Evolutionary conservation across 306 rosid genomes (phyloP), one percentile per base, ranked within the genome.

Genomic region (Dicorynia guianensis): DNA sequence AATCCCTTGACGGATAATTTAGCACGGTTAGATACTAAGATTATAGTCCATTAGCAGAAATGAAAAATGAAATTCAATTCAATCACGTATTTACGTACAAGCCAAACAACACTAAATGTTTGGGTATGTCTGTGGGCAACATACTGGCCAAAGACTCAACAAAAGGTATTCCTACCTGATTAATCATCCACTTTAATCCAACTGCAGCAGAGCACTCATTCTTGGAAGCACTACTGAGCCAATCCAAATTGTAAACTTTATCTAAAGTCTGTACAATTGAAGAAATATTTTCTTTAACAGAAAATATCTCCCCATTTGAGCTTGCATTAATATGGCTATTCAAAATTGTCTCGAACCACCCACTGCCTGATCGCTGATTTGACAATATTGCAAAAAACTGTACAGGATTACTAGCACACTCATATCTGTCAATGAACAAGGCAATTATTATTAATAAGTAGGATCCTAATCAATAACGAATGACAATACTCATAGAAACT

Each of bases 101-200:
- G 9, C 42, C 30, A 15, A 54, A 65, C 53, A 60, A 47, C 50
- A 67, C 63, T 20, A 18, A 52, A 54, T 46, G 46, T 71, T 47
- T 6, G 5, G 18, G 9, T 50, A 7, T 38, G n/a, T n/a, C n/a
- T n/a, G 20, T 65, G 10, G 63, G 43, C 38, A 42, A 64, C 44
- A 49, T 25, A 40, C 4, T 25, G 50, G 68, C 53, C 40, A 61
- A 76, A 56, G 14, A 68, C 48, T 20, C 13, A 52, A 60, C 25
- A 43, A 17, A 75, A 63, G 43, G 48, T 18, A 12, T 17, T 9
- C 8, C 5, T 79, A 95, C 99, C 97, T 95, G 99, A 84, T 95
- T 95, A 77, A 95, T 91, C 99, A 95, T 95, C 99, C 99, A 95
- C 93, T 95, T 95, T 78, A 95, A 89, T 83, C 99, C 99, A 79